Evolutionary conservation across 257 asterid species (phyloP), one percentile per base, ranked within the genome.

Genomic region (Coffea eugenioides): DNA sequence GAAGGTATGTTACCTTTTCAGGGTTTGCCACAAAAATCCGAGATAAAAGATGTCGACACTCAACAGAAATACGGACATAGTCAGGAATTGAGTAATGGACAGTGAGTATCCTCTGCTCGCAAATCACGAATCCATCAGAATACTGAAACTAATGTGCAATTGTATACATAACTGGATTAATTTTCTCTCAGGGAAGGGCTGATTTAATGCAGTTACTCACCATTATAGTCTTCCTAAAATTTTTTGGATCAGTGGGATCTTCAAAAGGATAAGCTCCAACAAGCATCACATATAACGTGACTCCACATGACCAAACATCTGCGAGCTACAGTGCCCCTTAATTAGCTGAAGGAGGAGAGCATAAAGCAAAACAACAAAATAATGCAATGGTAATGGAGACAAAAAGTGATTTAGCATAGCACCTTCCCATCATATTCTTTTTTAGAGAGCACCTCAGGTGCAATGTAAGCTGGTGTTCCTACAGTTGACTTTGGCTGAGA

Each of bases 281-380:
- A 34, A 86, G 76, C 90, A 86, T 86, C 73, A 86, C 88, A 52
- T 82, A 86, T 57, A 86, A 82, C 18, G 90, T 86, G 64, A 86
- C 90, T 27, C 90, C 90, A 65, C 90, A 86, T 34, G 90, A 86
- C 90, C 90, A 86, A 82, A 86, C 85, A 84, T 86, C 90, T 74
- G 90, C 88, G 56, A 86, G 86, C 90, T 86, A 36, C 21, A 71
- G 77, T 73, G 61, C 16, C 23, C 59, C 59, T 70, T 52, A 61
- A 74, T 80, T 77, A 78, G 68, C 54, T 54, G 20, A 27, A 27
- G 61, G 69, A 67, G 51, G 77, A 75, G 39, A 77, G 27, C 62
- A 69, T 71, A 31, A 31, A 31, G 62, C 1, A 71, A 48, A 69
- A 27, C 34, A n/a, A 39, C 1, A n/a, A 39, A 14, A 59, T 5